Evolutionary conservation across 805 yeast species (phyloP), one percentile per base, ranked within the genome.

Genomic region (Candida endomychidarum): DNA sequence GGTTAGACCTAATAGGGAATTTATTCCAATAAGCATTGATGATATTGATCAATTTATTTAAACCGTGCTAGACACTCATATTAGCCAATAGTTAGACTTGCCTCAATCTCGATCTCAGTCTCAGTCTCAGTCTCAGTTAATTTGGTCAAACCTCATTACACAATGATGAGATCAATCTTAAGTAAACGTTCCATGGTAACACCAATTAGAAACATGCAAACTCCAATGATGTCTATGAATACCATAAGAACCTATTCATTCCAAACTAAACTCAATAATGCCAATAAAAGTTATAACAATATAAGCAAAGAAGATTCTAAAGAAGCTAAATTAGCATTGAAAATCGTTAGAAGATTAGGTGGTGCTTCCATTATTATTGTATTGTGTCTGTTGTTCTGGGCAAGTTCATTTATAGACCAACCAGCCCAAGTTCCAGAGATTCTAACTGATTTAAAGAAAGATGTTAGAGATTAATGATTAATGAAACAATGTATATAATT

Each of bases 271-370:
- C 46, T 55, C 27, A 44, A 49, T 30, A 41, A 49, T 11, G 45
- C 57, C 34, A 61, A 63, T 40, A 40, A 43, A 32, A 44, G 48
- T 26, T 46, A 66, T 14, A 56, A 63, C 38, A 54, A 52, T 28
- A 54, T 68, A 14, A 68, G 64, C 4, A 63, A 60, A 34, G 72
- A 65, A 34, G 56, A 55, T 21, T 48, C 67, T 3, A 40, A 38
- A 27, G 67, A 57, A 32, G 57, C 70, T 3, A 49, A 56, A 37
- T 52, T 46, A 17, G 57, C 64, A 4, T 42, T 68, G 38, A 55
- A 50, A 30, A 14, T 35, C 6, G 28, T 60, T 1, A 41, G 65
- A 37, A 35, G 34, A 27, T 30, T 50, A 2, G 70, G 70, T 2
- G 56, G 50, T 5, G 40, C 46, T 15, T 60, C 69, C 1, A 46